These are phyloP conservation scores for Carex kokanica DNA, from an alignment of 176 grass and related monocot genomes.

Conservation along the genomic window DNA sequence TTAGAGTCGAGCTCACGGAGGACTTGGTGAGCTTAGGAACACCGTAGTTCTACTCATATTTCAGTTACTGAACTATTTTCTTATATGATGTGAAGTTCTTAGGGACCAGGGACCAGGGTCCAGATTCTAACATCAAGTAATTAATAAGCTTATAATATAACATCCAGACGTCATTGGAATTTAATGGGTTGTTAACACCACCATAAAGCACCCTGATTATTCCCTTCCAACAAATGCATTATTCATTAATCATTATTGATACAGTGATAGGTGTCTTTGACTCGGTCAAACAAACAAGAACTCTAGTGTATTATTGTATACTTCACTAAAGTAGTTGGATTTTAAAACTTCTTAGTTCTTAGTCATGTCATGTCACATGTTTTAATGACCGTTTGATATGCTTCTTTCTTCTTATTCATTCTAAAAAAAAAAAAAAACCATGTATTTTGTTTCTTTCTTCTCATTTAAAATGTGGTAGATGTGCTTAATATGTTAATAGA, in stretches of 20 bases:
- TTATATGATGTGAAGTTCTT: neutral
- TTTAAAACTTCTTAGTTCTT: neutral
- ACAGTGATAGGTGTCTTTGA: neutral
- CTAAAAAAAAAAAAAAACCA: too few species aligned
- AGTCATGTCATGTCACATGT: neutral
- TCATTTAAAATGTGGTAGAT: too few species aligned
- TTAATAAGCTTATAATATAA: neutral
- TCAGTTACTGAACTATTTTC: neutral
- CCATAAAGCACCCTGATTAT: slow-evolving; percentile 3
- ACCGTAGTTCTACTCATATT: too few species aligned
- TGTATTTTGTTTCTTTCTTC: too few species aligned
- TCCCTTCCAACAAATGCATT: neutral
- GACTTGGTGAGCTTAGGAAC: too few species aligned
- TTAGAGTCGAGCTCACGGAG: too few species aligned
- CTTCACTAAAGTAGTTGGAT: neutral
- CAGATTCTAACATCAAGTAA: neutral
- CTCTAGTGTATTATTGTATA: neutral
- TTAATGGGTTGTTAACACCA: neutral
- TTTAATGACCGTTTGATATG: too few species aligned
- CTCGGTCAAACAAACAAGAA: neutral
- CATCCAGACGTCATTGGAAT: neutral
- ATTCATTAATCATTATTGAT: neutral
- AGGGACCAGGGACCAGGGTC: neutral
- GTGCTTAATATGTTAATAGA: too few species aligned
- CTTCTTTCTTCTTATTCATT: too few species aligned